These are phyloP conservation scores for Vitis rupestris DNA, from an alignment of 164 flowering plant genomes.

Conservation along the genomic window DNA sequence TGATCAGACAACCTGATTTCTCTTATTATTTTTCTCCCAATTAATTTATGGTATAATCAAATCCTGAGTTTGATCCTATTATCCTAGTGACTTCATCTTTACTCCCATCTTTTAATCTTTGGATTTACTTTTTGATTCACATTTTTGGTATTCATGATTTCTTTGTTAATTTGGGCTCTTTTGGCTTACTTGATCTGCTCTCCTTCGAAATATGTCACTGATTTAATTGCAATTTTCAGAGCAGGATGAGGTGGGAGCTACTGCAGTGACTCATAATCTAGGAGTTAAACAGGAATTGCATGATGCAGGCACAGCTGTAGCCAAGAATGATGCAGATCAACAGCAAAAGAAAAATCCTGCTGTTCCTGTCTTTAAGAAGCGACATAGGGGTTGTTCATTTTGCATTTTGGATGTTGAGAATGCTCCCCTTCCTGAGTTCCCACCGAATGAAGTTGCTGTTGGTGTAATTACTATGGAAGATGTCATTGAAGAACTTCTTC, in stretches of 20 bases:
- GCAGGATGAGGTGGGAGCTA: slow-evolving; percentile 9
- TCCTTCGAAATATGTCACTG: not conserved
- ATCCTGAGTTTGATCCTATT: too few species aligned
- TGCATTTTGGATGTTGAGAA: slow-evolving; percentile 83
- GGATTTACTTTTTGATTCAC: not conserved
- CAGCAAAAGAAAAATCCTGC: slow-evolving; percentile 39
- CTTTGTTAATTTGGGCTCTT: not conserved
- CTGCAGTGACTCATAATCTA: slow-evolving; percentile 13
- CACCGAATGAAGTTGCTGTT: slow-evolving; percentile 68
- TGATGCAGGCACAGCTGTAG: slow-evolving; percentile 24
- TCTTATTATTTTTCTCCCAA: too few species aligned
- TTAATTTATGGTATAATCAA: too few species aligned
- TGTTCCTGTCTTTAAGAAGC: slow-evolving; percentile 58
- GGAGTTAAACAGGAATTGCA: slow-evolving; percentile 26
- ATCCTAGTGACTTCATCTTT: too few species aligned
- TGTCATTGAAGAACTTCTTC: slow-evolving; percentile 98
- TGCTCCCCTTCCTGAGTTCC: slow-evolving; percentile 63
- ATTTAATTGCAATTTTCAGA: slow-evolving; percentile 15
- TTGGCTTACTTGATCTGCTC: not conserved
- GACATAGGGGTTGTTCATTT: slow-evolving; percentile 74
- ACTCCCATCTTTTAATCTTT: too few species aligned
- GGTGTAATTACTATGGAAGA: slow-evolving; percentile 98
- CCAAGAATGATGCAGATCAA: slow-evolving; percentile 39
- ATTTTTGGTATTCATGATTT: not conserved
- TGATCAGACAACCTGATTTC: too few species aligned